Base-by-base conservation (phyloP, 208 protist genomes). In the Crithidia bombi region DNA sequence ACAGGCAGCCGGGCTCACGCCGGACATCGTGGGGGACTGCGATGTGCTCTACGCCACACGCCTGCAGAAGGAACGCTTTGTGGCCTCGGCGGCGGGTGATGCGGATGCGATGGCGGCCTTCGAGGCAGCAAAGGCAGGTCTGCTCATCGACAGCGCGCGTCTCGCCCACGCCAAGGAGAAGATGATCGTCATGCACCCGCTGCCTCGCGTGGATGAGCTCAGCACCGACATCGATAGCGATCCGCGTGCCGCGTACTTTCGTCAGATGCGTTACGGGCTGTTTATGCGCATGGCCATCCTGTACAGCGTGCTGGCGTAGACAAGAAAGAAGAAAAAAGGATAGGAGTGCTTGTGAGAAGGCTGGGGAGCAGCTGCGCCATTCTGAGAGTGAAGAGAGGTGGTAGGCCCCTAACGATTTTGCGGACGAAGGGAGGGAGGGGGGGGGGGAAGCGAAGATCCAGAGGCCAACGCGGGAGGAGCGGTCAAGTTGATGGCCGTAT, bases 251-350 rank as follows among this genome's bases (percentile, higher is more conserved):
- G 96, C 91, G 23, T 99, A 99, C 90, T 99, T 99, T 81, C 86
- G 94, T 36, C 97, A 99, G 85, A 98, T 99, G 96, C 89, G 93
- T 59, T 97, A 99, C 67, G 98, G 98, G 14, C 86, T 99, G 77
- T 99, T 97, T 73, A 96, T 99, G 79, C 96, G 98, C 69, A 99
- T 99, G 98, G 97, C 98, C 26, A 85, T 99, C 50, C 81, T 99
- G 12, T 98, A 86, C 49, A 90, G 85, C 50, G 85, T 98, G 23
- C 83, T 98, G 28, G 70, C 74, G 4, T 82, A 61, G 72, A 21
- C 17, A 50, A 47, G 26, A 56, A 32, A 46, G 15, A 56, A 63
- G 17, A 0, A 52, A 14, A 41, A 56, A 39, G 33, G 14, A 10
- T 33, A n/a, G 25, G 12, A 44, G 33, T 55, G 30, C 65, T 5